Base-by-base conservation (phyloP, 257 asterid genomes). In the Primulina tabacum region DNA sequence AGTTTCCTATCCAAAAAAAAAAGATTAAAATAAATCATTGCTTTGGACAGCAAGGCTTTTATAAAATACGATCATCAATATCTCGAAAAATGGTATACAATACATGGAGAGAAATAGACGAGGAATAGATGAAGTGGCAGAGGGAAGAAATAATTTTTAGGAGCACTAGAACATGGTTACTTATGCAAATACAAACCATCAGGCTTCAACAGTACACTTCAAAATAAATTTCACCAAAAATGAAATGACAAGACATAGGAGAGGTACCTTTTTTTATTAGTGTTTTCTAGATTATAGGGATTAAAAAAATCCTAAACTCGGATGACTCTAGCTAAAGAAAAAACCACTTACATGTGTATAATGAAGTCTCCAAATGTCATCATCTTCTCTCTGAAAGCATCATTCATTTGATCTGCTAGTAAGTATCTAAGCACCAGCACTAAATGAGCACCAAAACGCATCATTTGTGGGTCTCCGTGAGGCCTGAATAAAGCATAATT, bases 401-500 rank as follows among this genome's bases (percentile, higher is more conserved):
- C 96, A 73, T 77, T 81, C 96, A 90, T 84, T 82, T 90, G 90
- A 80, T 90, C 96, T 17, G 77, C 89, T 62, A 84, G 94, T 73
- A 94, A 80, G 85, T 83, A 83, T 75, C 99, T 84, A 67, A 94
- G 88, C 62, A 94, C 97, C 82, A 94, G 88, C 77, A 91, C 99
- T 75, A 91, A 80, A 82, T 94, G 99, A 66, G 99, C 99, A 77
- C 99, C 97, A 81, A 90, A 90, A 62, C 97, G 96, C 91, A 94
- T 91, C 97, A 94, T 89, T 75, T 94, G 96, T 28, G 99, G 97
- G 76, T 94, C 99, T n/a, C 99, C 99, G 78, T 91, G 97, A 72
- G 97, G 97, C 90, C 97, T 94, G 90, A 64, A 75, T 73, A 56
- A 30, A 76, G 73, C 43, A 72, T 32, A 62, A 76, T 76, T 40